A percentile compares a stretch with the other conserved stretches of the same genome.
Evolutionary conservation across 495 filamentous ascomycete species (phyloP).

Genomic region (Lentithecium fluviatile): DNA sequence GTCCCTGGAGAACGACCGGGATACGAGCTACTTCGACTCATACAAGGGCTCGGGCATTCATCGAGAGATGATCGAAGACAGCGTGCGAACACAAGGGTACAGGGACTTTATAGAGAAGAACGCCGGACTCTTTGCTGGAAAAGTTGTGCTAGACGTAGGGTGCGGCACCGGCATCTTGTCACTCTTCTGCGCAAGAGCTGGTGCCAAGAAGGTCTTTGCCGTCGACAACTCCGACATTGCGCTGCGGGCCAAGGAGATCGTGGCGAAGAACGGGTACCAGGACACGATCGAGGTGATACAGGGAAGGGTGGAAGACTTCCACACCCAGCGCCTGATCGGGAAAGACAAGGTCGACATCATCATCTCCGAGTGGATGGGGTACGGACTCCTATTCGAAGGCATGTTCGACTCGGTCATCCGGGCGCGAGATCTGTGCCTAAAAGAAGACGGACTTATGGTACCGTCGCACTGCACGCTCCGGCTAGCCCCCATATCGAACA

Average conservation of each 20-base stretch:
- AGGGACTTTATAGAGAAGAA: slow-evolving; percentile 75
- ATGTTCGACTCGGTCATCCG: slow-evolving; percentile 94
- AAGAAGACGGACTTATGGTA: slow-evolving; percentile 76
- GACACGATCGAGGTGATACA: slow-evolving; percentile 78
- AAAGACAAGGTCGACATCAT: slow-evolving; percentile 83
- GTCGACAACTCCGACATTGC: slow-evolving; percentile 95
- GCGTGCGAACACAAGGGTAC: slow-evolving; percentile 65
- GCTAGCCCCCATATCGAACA: slow-evolving; percentile 80
- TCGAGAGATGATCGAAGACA: slow-evolving; percentile 85
- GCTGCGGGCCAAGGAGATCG: slow-evolving; percentile 79
- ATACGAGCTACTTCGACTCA: slow-evolving; percentile 26
- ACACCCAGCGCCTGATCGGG: slow-evolving; percentile 58
- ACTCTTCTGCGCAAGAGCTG: slow-evolving; percentile 90
- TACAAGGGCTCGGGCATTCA: slow-evolving; percentile 65
- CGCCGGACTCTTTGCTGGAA: slow-evolving; percentile 85
- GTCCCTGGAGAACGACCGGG: slow-evolving; percentile 4
- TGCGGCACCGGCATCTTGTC: slow-evolving; percentile 92
- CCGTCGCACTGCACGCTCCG: slow-evolving; percentile 86
- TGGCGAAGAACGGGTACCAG: slow-evolving; percentile 74
- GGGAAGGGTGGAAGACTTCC: slow-evolving; percentile 90
- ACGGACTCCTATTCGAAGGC: slow-evolving; percentile 86
- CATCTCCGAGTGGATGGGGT: slow-evolving; percentile 98
- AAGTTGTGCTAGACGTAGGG: slow-evolving; percentile 88
- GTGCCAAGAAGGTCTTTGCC: slow-evolving; percentile 84
- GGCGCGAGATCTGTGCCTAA: slow-evolving; percentile 81